Base-by-base conservation (phyloP, 371 early-diverging fungal species). In the Haplosporangium sp. region DNA sequence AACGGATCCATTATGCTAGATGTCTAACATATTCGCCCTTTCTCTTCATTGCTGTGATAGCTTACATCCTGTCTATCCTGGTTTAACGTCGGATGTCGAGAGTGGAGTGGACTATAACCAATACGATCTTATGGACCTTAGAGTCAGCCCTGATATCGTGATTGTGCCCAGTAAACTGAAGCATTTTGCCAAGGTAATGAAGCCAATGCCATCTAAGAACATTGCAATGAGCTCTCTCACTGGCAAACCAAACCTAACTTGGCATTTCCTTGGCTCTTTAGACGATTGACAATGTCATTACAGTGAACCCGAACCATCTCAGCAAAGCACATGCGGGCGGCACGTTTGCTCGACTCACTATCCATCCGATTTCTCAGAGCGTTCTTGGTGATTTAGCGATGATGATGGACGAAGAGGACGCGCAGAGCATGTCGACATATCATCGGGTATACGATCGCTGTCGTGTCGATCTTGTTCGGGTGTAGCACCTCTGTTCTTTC, bases 271-370 rank as follows among this genome's bases (percentile, higher is more conserved):
- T 41, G 14, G 10, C 36, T 46, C 14, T 13, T n/a, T 56, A 86
- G 77, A 74, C 69, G 11, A 85, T 93, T 9, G 92, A 92, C 37
- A 89, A 89, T 45, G 86, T 86, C 0, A 69, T 96, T 0, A 85
- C 94, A 68, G 71, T 96, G 36, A 97, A 97, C 73, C 96, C 98
- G 1, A 95, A 95, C 0, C 81, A 85, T 40, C 71, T 92, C 6
- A 83, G 90, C 18, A 91, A 88, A 62, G 84, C 86, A 16, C 83
- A 87, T 54, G 54, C 86, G 0, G 88, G 87, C n/a, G 95, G 96
- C 14, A 94, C 92, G 6, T 95, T 89, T 84, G 92, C 90, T 23
- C 81, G 85, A 29, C 38, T 94, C n/a, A 88, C 84, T 13, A 81
- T 94, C 23, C 89, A 92, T 67, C 93, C 94, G n/a, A 62, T 87